Conservation (phyloP, 306 rosid genomes). For the Geum urbanum region DNA sequence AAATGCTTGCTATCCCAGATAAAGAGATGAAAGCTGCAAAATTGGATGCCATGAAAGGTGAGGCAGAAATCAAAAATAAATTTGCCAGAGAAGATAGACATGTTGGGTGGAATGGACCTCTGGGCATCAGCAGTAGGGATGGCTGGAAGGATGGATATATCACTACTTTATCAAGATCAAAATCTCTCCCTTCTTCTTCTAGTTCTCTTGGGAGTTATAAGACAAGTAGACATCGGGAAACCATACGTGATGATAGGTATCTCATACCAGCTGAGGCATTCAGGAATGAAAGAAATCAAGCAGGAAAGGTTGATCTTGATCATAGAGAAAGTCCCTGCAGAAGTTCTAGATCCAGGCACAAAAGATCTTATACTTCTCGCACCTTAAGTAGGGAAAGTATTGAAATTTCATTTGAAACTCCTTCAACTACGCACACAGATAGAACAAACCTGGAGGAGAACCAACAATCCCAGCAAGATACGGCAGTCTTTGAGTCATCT, state of each 20-base stretch:
- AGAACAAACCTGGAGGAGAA: constrained; percentile 29
- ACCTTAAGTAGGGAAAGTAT: constrained; percentile 37
- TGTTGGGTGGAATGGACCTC: constrained; percentile 52
- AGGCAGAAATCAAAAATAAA: constrained; percentile 37
- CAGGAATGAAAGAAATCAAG: constrained; percentile 46
- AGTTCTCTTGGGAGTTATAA: constrained; percentile 57
- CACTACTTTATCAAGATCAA: constrained; percentile 65
- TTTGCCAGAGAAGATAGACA: constrained; percentile 37
- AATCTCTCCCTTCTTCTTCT: constrained; percentile 84
- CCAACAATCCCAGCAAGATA: constrained; percentile 33
- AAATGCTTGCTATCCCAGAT: constrained; percentile 83
- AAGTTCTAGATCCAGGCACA: constrained; percentile 50
- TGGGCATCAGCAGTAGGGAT: constrained; percentile 96
- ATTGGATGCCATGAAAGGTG: constrained; percentile 32
- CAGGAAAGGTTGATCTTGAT: constrained; percentile 31
- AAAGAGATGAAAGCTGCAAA: constrained; percentile 39
- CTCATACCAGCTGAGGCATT: constrained; percentile 44
- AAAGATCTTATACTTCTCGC: constrained; percentile 50
- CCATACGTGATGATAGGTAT: constrained; percentile 45
- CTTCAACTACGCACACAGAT: constrained; percentile 35
- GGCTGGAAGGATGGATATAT: constrained; percentile 82
- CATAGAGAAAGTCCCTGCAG: constrained; percentile 36
- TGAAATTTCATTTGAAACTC: constrained; percentile 37
- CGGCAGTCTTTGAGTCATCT: constrained; percentile 29
- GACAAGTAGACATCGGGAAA: constrained; percentile 35